These are phyloP conservation scores for Fragaria nilgerrensis DNA, from an alignment of 306 rosid species.

Conservation along the genomic window DNA sequence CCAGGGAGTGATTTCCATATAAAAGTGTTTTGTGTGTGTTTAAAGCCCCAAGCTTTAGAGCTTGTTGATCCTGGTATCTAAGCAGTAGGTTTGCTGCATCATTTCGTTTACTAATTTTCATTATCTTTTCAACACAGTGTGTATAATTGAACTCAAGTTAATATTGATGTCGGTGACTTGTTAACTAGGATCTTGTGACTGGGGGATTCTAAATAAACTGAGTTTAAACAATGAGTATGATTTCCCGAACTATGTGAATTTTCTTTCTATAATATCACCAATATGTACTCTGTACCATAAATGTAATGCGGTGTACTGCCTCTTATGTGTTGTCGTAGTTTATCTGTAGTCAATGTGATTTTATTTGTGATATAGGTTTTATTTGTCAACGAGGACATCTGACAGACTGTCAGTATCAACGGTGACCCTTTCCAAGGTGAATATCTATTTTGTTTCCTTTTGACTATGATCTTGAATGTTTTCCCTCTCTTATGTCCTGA, in stretches of 20 bases:
- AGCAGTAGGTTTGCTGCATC: too few relatives aligned
- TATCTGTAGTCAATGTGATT: constrained; percentile 5
- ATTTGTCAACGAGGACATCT: constrained; percentile 81
- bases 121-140: not conserved
- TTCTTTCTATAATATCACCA: not conserved
- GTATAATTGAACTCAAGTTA: not conserved
- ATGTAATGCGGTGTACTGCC: not conserved
- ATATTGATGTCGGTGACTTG: not conserved
- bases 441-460: constrained; percentile 7
- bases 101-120: not conserved
- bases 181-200: constrained; percentile 6
- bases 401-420: constrained; percentile 62
- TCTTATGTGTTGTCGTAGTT: not conserved
- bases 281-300: not conserved
- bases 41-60: too few relatives aligned
- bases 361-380: constrained; percentile 47
- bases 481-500: not conserved
- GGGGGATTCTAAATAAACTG: not conserved
- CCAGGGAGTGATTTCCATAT: too few relatives aligned
- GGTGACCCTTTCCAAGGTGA: constrained; percentile 76
- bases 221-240: not conserved
- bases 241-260: not conserved
- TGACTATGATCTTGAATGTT: not conserved
- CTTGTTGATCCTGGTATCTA: too few relatives aligned
- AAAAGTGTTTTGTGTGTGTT: too few relatives aligned